Evolutionary conservation across 2,329 filamentous ascomycete genomes (phyloP), one percentile per base, ranked within the genome.

Genomic region (Sarocladium oryzae): DNA sequence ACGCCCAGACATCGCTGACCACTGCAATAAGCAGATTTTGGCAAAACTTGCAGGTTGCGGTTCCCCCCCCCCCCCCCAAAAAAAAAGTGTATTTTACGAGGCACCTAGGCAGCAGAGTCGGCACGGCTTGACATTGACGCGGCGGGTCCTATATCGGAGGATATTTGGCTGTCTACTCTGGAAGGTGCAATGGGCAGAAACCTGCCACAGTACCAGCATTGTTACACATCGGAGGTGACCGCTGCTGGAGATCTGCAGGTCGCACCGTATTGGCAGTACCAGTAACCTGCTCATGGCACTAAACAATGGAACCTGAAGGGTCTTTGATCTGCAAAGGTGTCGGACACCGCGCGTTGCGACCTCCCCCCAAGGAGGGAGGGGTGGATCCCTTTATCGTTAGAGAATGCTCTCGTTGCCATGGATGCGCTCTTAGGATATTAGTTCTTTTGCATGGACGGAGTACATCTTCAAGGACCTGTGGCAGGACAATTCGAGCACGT

Each of bases 161-260:
- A 5, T 37, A 6, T 37, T n/a, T 15, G n/a, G 35, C 10, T 18
- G 35, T 37, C 6, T 10, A 37, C n/a, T n/a, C n/a, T n/a, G n/a
- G n/a, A n/a, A n/a, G n/a, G n/a, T n/a, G n/a, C n/a, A n/a, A n/a
- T n/a, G n/a, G n/a, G n/a, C n/a, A n/a, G n/a, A n/a, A n/a, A n/a
- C n/a, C n/a, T n/a, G n/a, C n/a, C n/a, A n/a, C n/a, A n/a, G n/a
- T n/a, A n/a, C n/a, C n/a, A n/a, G n/a, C n/a, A n/a, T n/a, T n/a
- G n/a, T n/a, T n/a, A n/a, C n/a, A n/a, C n/a, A n/a, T 8, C 43
- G 43, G 43, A 48, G 43, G 16, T 48, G 43, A 26, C 43, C 43
- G 43, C 8, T 21, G 26, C 24, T 32, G 13, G 21, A n/a, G 26
- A 48, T 48, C 43, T 32, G 18, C 43, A 33, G 8, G 10, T 26